Evolutionary conservation across 768 basidiomycete species (phyloP), one percentile per base, ranked within the genome.

Genomic region (Rhizopogon sp.): DNA sequence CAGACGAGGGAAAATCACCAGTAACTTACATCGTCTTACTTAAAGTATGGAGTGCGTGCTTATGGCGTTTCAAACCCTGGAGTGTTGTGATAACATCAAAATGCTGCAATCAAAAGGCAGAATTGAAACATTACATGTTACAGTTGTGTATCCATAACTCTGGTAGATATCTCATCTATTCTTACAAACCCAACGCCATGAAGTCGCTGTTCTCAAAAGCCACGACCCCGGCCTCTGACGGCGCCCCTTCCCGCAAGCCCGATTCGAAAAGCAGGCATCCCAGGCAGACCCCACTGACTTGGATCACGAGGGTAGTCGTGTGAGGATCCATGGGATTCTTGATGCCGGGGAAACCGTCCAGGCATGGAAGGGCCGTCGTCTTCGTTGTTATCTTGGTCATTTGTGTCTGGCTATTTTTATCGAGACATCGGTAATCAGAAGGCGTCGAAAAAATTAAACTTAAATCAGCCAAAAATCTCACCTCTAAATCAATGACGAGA

Each of bases 401-500:
- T 65, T 14, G 68, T 60, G 60, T 70, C 41, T 52, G 64, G 64
- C 65, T 62, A 58, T 57, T 42, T 22, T 41, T 10, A 49, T 50
- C 16, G 10, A 25, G 17, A 43, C 41, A 44, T 17, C 9, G 14
- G 47, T 61, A 43, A 61, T 33, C 10, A 47, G 9, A 43, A 20
- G 6, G 29, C 16, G 11, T 20, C 16, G 28, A 5, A 50, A 40
- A 42, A 1, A 8, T n/a, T 22, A 25, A 25, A 49, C 35, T 22
- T 14, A 37, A 14, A 39, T 22, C 46, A 47, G 46, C 33, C 3
- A 56, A 10, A 10, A 14, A 14, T 39, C 63, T 35, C 55, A 89
- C 90, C 75, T 92, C 84, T 28, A 93, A 74, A 66, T 93, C 90
- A 40, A 96, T 85, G 3, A 91, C 90, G 45, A 98, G 74, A 1